Conservation (phyloP, 1,284 basidiomycete species). For the Stygiomarasmius scandens region DNA sequence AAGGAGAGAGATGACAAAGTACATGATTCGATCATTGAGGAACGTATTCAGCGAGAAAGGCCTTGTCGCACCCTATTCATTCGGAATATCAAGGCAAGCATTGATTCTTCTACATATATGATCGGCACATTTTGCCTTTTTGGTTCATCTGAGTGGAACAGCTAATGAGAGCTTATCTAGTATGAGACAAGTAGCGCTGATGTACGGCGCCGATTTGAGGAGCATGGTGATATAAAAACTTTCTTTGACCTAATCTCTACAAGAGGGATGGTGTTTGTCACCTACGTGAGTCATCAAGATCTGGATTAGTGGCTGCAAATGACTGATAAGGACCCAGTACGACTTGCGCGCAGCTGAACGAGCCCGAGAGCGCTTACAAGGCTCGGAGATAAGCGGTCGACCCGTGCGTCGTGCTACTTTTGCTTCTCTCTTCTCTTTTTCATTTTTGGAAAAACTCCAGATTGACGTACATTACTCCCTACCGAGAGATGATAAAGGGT, state of each 20-base stretch:
- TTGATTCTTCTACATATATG: slow-evolving; percentile 16
- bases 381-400: slow-evolving; percentile 80
- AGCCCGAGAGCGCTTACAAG: slow-evolving; percentile 87
- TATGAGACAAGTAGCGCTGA: slow-evolving; percentile 88
- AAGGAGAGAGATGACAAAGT: slow-evolving; percentile 82
- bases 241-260: slow-evolving; percentile 95
- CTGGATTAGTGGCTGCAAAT: background rate
- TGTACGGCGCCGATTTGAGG: slow-evolving; percentile 85
- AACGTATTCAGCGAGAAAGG: slow-evolving; percentile 87
- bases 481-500: slow-evolving; percentile 86
- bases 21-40: slow-evolving; percentile 85
- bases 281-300: slow-evolving; percentile 75
- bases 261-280: slow-evolving; percentile 96
- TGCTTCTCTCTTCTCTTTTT: background rate
- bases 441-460: slow-evolving; percentile 40
- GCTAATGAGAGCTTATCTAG: slow-evolving; percentile 43
- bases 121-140: background rate
- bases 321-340: slow-evolving; percentile 62
- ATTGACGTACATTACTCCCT: slow-evolving; percentile 98
- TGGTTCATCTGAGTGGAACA: slow-evolving; percentile 7
- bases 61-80: slow-evolving; percentile 96
- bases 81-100: slow-evolving; percentile 93
- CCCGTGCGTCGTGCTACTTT: slow-evolving; percentile 64
- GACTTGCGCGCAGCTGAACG: slow-evolving; percentile 91
- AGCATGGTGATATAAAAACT: slow-evolving; percentile 93